Base-by-base conservation (phyloP, 139 green algal species). In the Micractinium conductrix region DNA sequence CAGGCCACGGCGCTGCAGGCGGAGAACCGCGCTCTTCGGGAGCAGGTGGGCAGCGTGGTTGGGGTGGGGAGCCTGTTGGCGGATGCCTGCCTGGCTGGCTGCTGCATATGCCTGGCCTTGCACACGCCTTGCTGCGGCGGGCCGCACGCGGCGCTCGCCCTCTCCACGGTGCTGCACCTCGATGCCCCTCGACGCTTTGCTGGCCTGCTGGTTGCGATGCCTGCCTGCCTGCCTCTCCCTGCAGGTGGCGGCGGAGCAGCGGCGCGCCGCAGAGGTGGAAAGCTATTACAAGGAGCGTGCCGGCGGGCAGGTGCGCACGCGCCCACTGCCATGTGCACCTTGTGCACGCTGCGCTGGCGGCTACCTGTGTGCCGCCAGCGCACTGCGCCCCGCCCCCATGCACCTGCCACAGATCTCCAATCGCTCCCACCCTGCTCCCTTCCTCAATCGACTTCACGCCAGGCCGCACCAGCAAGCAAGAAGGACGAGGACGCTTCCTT, bases 401-500 rank as follows among this genome's bases (percentile, higher is more conserved):
- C 53, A 19, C 53, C 2, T 14, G 19, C 7, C 53, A 2, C 53
- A 5, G 19, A 24, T 19, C 53, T 21, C 10, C 48, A 58, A 58
- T 16, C 48, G 48, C 16, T 10, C 48, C 48, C 14, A 68, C 33
- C 67, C 67, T 71, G 60, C 30, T n/a, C 9, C 45, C 4, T 45
- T 45, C 24, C 33, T 73, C 37, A 16, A 4, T 1, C 26, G 24
- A 12, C 26, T 37, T 4, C 73, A n/a, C 26, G 44, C 60, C 85
- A 63, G 84, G 72, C 26, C 42, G 60, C 26, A 1, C 38, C 50
- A 69, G 42, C 63, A 40, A 84, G 88, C 68, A 92, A 92, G 74
- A 93, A 93, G 74, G 75, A 92, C 40, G 88, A 93, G 70, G 90
- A 93, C 65, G 78, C 84, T 62, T 79, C 38, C 14, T 87, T 74